Evolutionary conservation across 164 flowering plant species (phyloP).

Genomic region (Piper longum): DNA sequence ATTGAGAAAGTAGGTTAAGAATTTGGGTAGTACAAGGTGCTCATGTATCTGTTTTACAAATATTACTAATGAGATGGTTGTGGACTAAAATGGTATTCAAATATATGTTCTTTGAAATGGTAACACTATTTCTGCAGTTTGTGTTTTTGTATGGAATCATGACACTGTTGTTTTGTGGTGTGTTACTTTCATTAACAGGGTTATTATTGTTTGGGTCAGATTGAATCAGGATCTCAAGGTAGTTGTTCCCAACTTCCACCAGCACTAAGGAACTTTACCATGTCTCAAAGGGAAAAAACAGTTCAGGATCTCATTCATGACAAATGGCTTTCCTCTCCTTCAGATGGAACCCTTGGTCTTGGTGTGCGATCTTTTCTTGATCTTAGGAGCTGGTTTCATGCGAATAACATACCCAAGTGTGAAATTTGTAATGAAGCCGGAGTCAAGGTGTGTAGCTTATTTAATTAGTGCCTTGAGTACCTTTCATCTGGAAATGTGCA

Average conservation of each 20-base stretch:
- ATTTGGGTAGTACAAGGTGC: no score
- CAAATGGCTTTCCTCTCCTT: conserved; percentile 53
- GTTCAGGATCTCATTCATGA: conserved; percentile 62
- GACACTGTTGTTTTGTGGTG: no score
- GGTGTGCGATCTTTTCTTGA: conserved; percentile 89
- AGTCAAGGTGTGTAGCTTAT: conserved; percentile 45
- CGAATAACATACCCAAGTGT: conserved; percentile 60
- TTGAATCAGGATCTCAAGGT: conserved; percentile 30
- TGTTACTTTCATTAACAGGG: neutral
- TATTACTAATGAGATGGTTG: no score
- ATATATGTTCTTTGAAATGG: no score
- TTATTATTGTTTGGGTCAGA: conserved; percentile 20
- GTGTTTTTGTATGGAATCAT: no score
- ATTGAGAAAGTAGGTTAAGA: no score
- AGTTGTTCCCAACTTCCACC: conserved; percentile 36
- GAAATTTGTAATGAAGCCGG: conserved; percentile 93
- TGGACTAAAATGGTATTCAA: no score
- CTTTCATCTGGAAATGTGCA: no score
- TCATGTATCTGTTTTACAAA: no score
- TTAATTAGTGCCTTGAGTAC: no score
- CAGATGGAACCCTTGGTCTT: conserved; percentile 60
- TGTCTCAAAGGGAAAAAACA: conserved; percentile 77
- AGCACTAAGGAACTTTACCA: conserved; percentile 54
- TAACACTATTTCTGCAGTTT: no score
- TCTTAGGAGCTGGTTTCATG: conserved; percentile 79